phyloP scores from a whole-genome alignment of 345 rosid species.

The Arabidopsis suecica region DNA sequence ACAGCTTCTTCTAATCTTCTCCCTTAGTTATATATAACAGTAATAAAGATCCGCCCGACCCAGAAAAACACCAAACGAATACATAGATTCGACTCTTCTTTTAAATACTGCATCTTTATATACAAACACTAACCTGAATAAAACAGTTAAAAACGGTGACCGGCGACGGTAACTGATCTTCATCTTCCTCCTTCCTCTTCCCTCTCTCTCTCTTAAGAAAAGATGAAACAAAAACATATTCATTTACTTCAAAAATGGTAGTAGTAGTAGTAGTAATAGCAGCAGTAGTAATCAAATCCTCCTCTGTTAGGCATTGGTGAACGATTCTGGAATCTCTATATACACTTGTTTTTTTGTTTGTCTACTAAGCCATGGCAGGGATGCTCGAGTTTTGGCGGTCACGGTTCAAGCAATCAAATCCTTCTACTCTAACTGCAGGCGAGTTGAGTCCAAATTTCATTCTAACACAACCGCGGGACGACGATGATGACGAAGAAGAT shows the following conservation, averaged over 20 bases:
- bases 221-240: constrained; percentile 22
- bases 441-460: constrained; percentile 82
- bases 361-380: constrained; percentile 93
- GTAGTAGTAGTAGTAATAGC: background rate
- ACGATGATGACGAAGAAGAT: constrained; percentile 49
- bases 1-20: constrained; percentile 36
- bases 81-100: constrained; percentile 33
- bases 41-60: constrained; percentile 40
- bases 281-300: constrained; percentile 38
- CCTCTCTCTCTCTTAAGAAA: constrained; percentile 28
- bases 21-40: constrained; percentile 26
- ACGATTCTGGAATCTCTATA: constrained; percentile 47
- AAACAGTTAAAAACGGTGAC: constrained; percentile 36
- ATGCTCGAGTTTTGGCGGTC: constrained; percentile 93
- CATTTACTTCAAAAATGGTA: constrained; percentile 49
- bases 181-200: constrained; percentile 30
- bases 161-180: constrained; percentile 36
- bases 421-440: constrained; percentile 98
- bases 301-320: constrained; percentile 34
- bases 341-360: constrained; percentile 57
- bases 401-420: constrained; percentile 97
- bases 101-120: constrained; percentile 36
- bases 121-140: constrained; percentile 41
- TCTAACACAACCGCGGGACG: constrained; percentile 72
- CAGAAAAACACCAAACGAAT: constrained; percentile 41